Evolutionary conservation across 2,329 filamentous ascomycete species (phyloP), one percentile per base, ranked within the genome.

Genomic region (Aspergillus sergii): DNA sequence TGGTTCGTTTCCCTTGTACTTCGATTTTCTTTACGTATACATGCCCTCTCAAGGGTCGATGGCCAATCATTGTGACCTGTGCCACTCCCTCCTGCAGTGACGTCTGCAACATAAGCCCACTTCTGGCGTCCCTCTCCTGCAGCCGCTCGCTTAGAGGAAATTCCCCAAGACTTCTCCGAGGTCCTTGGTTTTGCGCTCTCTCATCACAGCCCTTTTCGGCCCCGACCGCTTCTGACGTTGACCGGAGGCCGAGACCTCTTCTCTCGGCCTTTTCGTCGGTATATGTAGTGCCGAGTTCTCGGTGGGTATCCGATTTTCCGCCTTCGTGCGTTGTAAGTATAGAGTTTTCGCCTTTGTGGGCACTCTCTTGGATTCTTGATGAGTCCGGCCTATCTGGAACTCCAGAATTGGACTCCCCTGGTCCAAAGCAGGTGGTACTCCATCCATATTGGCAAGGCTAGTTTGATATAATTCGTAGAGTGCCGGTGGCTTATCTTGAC

Each of bases 91-190:
- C 30, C 51, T 54, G 51, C 51, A 54, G 51, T 54, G 51, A 36
- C 51, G 51, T 54, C 32, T 54, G 30, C 51, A 36, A 36, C 21
- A 54, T 54, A 28, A 32, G 9, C 16, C 28, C 48, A 30, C 12
- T 34, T 54, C 30, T 32, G 32, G 51, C 12, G n/a, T 51, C 48
- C 23, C 14, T 32, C 26, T 32, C 16, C 23, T 60, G 50, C 43
- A 36, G 26, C 50, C 28, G 48, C n/a, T 28, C 53, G 26, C 19
- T 67, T 56, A 72, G 10, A 70, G 56, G 61, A 78, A 77, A n/a
- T 75, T 71, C n/a, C 68, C 64, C 26, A 78, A 65, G 14, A 77
- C 32, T 41, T 69, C 71, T 19, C 65, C 64, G 50, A 78, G 68
- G 61, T 76, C 70, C 39, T 67, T 71, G 12, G 56, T 56, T 14